Base-by-base conservation (phyloP, 306 rosid genomes). In the Pueraria montana region DNA sequence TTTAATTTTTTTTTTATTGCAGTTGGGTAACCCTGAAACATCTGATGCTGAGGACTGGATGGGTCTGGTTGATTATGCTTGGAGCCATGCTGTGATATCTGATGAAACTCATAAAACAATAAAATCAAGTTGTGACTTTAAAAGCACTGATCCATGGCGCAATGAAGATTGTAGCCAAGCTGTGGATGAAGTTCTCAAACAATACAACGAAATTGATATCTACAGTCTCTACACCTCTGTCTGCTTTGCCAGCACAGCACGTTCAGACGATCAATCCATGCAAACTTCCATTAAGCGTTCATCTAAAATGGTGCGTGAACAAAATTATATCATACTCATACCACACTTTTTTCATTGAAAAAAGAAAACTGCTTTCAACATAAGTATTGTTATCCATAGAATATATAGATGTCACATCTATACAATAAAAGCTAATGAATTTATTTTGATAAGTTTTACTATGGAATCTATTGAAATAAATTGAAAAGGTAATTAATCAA, bases 41-140 rank as follows among this genome's bases (percentile, higher is more conserved):
- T 91, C 93, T 1, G 98, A 94, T 80, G 91, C 94, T 30, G 97
- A 94, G 64, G 98, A 94, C 56, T 92, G 97, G 98, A 84, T 86
- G 79, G 98, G 98, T 2, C 76, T 94, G 74, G 94, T 94, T 80
- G 98, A 94, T 88, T 94, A 91, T 86, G 98, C 98, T 18, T 94
- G 98, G 98, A 94, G 98, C 79, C 98, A 94, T 72, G 98, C 98
- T 0, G 92, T 94, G 75, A 77, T 94, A 77, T 92, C 98, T n/a
- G 97, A 94, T 76, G 97, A 94, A 87, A 94, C 97, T 38, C 94
- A 92, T 70, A 83, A 86, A 79, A 83, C 81, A 40, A 86, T 94
- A 0, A 84, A 34, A 40, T 78, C 30, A 82, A 94, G 87, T 65
- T 94, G 98, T 79, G 94, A 94, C 76, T 94, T 94, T 69, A 80